A percentile compares a stretch with the other conserved stretches of the same genome.
Evolutionary conservation across 1,284 basidiomycete species (phyloP).

Genomic region (Earliella scabrosa): DNA sequence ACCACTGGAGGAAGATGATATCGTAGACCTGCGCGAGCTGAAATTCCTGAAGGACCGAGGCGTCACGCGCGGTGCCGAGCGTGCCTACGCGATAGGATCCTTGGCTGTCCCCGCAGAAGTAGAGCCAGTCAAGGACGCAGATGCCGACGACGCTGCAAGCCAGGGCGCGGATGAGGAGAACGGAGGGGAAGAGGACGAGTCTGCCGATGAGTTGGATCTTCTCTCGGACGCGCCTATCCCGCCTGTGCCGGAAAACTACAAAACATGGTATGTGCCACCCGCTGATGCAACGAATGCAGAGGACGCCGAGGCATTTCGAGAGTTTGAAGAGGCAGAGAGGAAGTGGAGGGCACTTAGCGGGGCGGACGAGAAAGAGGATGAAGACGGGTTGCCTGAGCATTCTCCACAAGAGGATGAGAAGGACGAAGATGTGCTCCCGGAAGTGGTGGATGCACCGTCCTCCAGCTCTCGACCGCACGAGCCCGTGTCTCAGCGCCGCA

Average conservation of each 20-base stretch:
- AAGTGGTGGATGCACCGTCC: too few species aligned
- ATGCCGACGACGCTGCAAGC: conserved; percentile 41
- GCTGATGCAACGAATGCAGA: conserved; percentile 48
- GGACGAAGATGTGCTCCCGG: conserved; percentile 37
- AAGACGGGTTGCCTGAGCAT: conserved; percentile 10
- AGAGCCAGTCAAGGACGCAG: conserved; percentile 20
- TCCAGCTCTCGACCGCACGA: too few species aligned
- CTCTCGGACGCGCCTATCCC: conserved; percentile 6
- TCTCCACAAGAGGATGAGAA: too few species aligned
- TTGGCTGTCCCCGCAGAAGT: conserved; percentile 38
- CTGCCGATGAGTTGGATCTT: conserved; percentile 22
- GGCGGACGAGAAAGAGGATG: conserved; percentile 41
- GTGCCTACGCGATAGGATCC: conserved; percentile 50
- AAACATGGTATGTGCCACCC: conserved; percentile 44
- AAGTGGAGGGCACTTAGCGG: conserved; percentile 51
- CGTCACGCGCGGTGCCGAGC: conserved; percentile 50
- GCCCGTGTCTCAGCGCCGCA: conserved; percentile 8
- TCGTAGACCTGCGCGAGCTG: conserved; percentile 65
- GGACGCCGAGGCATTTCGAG: conserved; percentile 61
- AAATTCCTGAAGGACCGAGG: conserved; percentile 71
- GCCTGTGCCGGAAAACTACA: conserved; percentile 14
- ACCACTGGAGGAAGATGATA: conserved; percentile 74
- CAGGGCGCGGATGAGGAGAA: conserved; percentile 45
- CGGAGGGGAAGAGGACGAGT: conserved; percentile 32
- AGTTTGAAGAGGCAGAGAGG: conserved; percentile 68